phyloP scores from a whole-genome alignment of 2,329 filamentous ascomycete species.

The Aspergillus sp. region DNA sequence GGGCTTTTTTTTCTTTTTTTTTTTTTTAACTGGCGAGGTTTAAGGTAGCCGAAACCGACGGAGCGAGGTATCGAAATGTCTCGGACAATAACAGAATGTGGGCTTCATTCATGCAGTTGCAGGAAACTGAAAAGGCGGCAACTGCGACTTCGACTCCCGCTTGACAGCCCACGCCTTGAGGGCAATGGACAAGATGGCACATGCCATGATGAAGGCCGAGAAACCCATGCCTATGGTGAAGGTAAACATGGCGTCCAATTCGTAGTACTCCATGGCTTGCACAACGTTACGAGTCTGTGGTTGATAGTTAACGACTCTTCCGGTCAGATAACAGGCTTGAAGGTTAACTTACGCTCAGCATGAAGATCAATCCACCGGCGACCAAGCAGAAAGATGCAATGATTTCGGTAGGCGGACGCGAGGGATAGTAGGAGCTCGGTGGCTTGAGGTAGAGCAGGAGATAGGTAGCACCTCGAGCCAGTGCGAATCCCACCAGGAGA shows the following conservation, averaged over 20 bases:
- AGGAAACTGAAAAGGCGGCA: conserved; percentile 24
- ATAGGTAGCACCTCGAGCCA: conserved; percentile 73
- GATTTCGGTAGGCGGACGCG: conserved; percentile 84
- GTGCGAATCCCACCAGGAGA: conserved; percentile 69
- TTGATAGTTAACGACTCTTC: conserved; percentile 8
- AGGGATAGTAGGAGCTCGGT: conserved; percentile 69
- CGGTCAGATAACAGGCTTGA: background rate
- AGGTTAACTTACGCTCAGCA: conserved; percentile 65
- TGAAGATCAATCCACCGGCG: conserved; percentile 81
- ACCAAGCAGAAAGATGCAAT: conserved; percentile 79
- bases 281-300: conserved; percentile 65
- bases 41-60: background rate
- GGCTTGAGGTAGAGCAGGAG: conserved; percentile 70
- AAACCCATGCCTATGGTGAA: conserved; percentile 84
- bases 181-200: conserved; percentile 67
- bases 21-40: background rate
- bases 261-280: conserved; percentile 63
- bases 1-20: background rate
- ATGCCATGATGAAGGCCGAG: conserved; percentile 76
- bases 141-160: conserved; percentile 28
- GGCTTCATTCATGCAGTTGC: conserved; percentile 4
- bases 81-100: background rate
- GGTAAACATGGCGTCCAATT: conserved; percentile 83
- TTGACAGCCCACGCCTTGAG: conserved; percentile 77
- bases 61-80: background rate